Base-by-base conservation (phyloP, 225 moss, liverwort and hornwort genomes). In the Thuidium tamariscinum region DNA sequence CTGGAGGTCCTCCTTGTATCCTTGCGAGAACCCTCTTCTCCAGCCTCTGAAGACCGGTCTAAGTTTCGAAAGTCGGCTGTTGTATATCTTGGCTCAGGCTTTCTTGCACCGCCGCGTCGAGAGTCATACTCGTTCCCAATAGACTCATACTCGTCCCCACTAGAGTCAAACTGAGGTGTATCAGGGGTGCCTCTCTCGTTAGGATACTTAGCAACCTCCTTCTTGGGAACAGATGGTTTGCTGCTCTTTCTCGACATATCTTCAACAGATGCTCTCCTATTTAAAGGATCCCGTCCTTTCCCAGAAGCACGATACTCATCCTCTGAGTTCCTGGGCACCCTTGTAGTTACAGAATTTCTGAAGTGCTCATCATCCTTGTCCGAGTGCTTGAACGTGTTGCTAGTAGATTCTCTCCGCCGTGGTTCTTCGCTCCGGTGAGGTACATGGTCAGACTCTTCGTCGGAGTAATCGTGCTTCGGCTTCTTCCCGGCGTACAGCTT, bases 1-100 rank as follows among this genome's bases (percentile, higher is more conserved):
- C 79, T 87, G 62, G 83, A 37, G 44, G 51, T 74, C 76, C 83
- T 84, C 81, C 77, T 70, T 48, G 84, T 66, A 36, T 84, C 87
- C 81, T 81, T 89, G 59, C 34, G 87, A 81, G 77, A 66, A 74
- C 82, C 89, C 55, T 83, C 90, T 76, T 83, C 87, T 66, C 81
- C 88, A 49, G 54, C 60, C 30, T 77, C 83, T 25, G 88, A 89
- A 41, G 83, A 77, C 73, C 87, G 61, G 46, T 87, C 59, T 77
- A 62, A 72, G 32, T 86, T 78, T 52, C 77, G 88, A 67, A 61
- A 18, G 66, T 82, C 78, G 19, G 64, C 59, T 49, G 59, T 7
- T 74, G 60, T 77, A 29, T 60, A 62, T 25, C 77, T 86, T 63
- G 81, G 30, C 63, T 80, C 61, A 25, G 88, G 36, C 62, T 60